These are phyloP conservation scores for Aspergillus nomiae DNA, from an alignment of 2,329 filamentous ascomycete species.

Conservation along the genomic window DNA sequence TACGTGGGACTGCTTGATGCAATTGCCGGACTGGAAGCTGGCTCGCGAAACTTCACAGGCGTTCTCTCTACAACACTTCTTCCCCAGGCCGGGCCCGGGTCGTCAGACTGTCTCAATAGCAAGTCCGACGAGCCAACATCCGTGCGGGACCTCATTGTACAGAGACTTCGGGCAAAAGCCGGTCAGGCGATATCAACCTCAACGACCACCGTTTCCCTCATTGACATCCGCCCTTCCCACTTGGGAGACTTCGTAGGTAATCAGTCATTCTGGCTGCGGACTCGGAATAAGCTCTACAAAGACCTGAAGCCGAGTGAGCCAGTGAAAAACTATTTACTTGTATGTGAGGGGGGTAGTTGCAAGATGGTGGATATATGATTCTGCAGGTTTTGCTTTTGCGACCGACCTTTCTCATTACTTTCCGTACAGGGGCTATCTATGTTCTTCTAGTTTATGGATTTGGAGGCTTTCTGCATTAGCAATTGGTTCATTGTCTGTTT, in stretches of 20 bases:
- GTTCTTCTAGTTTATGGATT: neutral
- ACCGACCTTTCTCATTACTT: neutral
- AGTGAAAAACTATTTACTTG: conserved; percentile 41
- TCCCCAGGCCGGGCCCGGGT: conserved; percentile 4
- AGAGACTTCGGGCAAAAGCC: conserved; percentile 37
- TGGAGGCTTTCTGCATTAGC: conserved; percentile 3
- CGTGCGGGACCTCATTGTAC: conserved; percentile 31
- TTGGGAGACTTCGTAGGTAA: conserved; percentile 36
- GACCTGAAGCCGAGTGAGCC: conserved; percentile 36
- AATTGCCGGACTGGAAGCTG: conserved; percentile 74
- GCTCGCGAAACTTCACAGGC: conserved; percentile 63
- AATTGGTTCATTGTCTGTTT: neutral
- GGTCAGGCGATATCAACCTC: conserved; percentile 35
- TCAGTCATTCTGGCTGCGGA: conserved; percentile 41
- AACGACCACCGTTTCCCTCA: conserved; percentile 34
- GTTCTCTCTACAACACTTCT: conserved; percentile 47
- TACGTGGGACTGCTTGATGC: conserved; percentile 78
- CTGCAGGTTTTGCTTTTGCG: neutral
- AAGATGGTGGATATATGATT: conserved; percentile 36
- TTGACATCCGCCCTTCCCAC: conserved; percentile 39
- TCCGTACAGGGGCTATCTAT: neutral
- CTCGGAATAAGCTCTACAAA: conserved; percentile 39
- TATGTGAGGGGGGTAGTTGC: conserved; percentile 43
- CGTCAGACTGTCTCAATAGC: conserved; percentile 18
- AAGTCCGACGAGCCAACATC: conserved; percentile 26